phyloP scores from a whole-genome alignment of 2,329 filamentous ascomycete species.

The Aspergillus sp. region DNA sequence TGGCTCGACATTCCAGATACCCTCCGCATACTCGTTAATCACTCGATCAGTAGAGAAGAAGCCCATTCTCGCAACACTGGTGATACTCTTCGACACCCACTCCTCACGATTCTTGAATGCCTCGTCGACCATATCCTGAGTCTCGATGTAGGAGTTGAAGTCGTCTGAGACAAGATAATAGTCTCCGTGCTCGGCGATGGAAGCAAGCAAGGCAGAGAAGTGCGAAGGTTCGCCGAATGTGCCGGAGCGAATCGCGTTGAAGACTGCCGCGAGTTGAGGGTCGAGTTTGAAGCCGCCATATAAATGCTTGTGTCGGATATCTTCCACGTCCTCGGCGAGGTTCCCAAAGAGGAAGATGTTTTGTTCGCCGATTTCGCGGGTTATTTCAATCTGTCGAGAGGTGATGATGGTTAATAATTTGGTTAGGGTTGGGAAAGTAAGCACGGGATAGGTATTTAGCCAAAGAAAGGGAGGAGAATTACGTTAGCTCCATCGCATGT shows the following conservation, averaged over 20 bases:
- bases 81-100: slow-evolving; percentile 89
- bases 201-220: slow-evolving; percentile 80
- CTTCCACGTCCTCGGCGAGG: slow-evolving; percentile 92
- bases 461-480: slow-evolving; percentile 37
- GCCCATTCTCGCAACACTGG: slow-evolving; percentile 87
- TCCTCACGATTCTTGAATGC: slow-evolving; percentile 88
- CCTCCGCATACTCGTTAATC: slow-evolving; percentile 96
- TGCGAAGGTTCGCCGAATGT: slow-evolving; percentile 76
- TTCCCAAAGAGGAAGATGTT: slow-evolving; percentile 99
- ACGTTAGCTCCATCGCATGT: slow-evolving; percentile 98
- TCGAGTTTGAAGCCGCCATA: slow-evolving; percentile 81
- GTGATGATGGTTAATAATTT: slow-evolving; percentile 4
- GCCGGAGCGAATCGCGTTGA: slow-evolving; percentile 74
- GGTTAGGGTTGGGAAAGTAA: not conserved
- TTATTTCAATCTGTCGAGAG: slow-evolving; percentile 82
- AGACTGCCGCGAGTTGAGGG: slow-evolving; percentile 74
- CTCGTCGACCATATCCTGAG: slow-evolving; percentile 86
- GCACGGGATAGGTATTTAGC: not conserved
- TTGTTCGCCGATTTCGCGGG: slow-evolving; percentile 90
- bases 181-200: slow-evolving; percentile 89
- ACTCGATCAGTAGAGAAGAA: slow-evolving; percentile 96
- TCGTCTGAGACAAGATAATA: slow-evolving; percentile 98
- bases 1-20: slow-evolving; percentile 96
- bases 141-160: slow-evolving; percentile 91
- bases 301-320: slow-evolving; percentile 84